Evolutionary conservation across 2,329 filamentous ascomycete genomes (phyloP), one percentile per base, ranked within the genome.

Genomic region (Talaromyces amestolkiae): DNA sequence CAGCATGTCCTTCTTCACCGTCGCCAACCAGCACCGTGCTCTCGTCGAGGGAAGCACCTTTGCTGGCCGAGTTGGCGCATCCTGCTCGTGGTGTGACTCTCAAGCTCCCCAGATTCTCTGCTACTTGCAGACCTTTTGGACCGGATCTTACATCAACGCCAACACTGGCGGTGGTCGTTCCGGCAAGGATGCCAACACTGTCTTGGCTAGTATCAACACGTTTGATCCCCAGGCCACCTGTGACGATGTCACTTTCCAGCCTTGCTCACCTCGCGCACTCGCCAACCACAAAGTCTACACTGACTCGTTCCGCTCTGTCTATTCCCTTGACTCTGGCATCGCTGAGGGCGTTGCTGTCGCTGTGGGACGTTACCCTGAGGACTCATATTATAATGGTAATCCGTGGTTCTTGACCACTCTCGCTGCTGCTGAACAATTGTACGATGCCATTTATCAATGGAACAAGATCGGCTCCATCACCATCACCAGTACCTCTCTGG

Each of bases 1-100:
- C 27, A 90, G 91, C 47, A 88, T 86, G 24, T 93, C 90, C 0
- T 95, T 93, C 81, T 96, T 94, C 77, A 95, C 91, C 1, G 79
- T 88, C 37, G 86, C 87, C 3, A 84, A 85, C 47, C 87, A 91
- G 67, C 87, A 94, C 74, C 86, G 91, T 70, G 84, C 87, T 71
- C 73, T 84, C 67, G 76, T 83, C 1, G 73, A 79, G 77, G 91
- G 92, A 6, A 86, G 82, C 63, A 81, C 83, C 2, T 66, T 62
- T 45, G 64, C 82, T 95, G 17, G 91, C 91, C 3, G 76, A 77
- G n/a, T 79, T 81, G 22, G 82, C 94, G 6, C 87, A 87, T 17
- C 82, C 85, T 61, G 82, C 83, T 5, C 90, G 87, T 73, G 74
- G 79, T 94, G 89, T 72, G 83, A 84, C 63, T 82, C 82, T 15